A percentile compares a stretch with the other conserved stretches of the same genome.
Conservation (phyloP, 1,284 basidiomycete genomes). For the Macrocystidia cucumis region DNA sequence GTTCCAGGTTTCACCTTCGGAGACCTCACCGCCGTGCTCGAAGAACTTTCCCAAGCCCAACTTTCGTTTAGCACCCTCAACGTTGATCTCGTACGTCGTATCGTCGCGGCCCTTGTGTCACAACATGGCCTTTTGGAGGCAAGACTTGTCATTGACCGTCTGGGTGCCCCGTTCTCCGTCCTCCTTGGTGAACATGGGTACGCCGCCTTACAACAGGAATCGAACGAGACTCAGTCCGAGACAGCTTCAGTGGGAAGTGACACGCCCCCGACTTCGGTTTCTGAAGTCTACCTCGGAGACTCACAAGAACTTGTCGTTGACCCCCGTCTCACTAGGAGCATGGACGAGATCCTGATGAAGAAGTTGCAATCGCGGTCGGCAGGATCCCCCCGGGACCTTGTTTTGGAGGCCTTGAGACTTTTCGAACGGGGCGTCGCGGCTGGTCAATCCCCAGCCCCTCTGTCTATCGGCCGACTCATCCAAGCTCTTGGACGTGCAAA, state of each 20-base stretch:
- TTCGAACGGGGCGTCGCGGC: conserved; percentile 20
- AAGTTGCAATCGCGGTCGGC: conserved; percentile 1
- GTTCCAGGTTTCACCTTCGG: conserved; percentile 20
- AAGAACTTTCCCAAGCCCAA: conserved; percentile 20
- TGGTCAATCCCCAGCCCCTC: conserved; percentile 44
- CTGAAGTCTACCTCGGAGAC: too few relatives aligned
- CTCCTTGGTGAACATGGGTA: conserved; percentile 14
- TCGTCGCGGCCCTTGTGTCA: conserved; percentile 17
- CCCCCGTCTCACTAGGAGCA: conserved; percentile 7
- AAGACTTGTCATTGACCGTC: conserved; percentile 14
- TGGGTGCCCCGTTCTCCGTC: conserved; percentile 22
- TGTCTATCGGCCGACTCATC: conserved; percentile 57
- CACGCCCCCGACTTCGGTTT: too few relatives aligned
- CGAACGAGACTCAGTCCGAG: too few relatives aligned
- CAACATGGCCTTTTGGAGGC: conserved; percentile 17
- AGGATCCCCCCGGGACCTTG: conserved; percentile 8
- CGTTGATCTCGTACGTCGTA: conserved; percentile 13
- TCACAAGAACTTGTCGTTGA: conserved; percentile 5
- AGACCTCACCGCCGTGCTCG: conserved; percentile 22
- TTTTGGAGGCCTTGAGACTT: conserved; percentile 18
- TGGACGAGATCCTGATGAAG: conserved; percentile 14
- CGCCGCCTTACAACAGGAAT: conserved; percentile 1
- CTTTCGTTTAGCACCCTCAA: conserved; percentile 18
- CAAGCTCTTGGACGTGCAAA: conserved; percentile 58
- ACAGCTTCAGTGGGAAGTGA: conserved; percentile 6